Percentiles rank a stretch among this genome's conserved stretches.
phyloP scores from a whole-genome alignment of 768 basidiomycete genomes.

The Boletus tomentosulus region DNA sequence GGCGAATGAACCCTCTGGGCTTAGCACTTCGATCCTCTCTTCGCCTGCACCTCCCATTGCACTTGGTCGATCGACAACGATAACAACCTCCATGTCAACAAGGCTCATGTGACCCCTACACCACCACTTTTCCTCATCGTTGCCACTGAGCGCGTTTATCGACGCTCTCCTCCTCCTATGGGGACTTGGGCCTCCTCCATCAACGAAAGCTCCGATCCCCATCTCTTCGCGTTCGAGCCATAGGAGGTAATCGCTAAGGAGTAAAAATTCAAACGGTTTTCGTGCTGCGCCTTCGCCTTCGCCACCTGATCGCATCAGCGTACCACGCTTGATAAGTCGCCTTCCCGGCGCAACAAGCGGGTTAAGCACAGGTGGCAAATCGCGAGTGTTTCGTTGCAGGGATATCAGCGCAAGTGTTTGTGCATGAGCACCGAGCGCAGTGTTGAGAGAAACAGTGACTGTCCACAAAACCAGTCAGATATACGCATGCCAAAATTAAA shows the following conservation, averaged over 20 bases:
- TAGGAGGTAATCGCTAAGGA: slow-evolving; percentile 79
- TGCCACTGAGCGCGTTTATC: slow-evolving; percentile 21
- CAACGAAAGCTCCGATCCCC: slow-evolving; percentile 15
- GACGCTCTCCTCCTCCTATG: slow-evolving; percentile 15
- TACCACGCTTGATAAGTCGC: slow-evolving; percentile 65
- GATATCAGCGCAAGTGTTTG: slow-evolving; percentile 73
- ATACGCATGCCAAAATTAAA: not conserved
- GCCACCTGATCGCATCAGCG: slow-evolving; percentile 46
- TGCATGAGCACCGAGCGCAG: slow-evolving; percentile 73
- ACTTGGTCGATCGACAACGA: slow-evolving; percentile 34
- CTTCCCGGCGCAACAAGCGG: slow-evolving; percentile 80
- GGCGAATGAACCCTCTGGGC: slow-evolving; percentile 74
- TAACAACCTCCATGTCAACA: slow-evolving; percentile 73
- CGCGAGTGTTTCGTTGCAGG: slow-evolving; percentile 71
- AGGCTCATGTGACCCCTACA: slow-evolving; percentile 68
- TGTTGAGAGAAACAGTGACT: slow-evolving; percentile 79
- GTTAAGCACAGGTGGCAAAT: slow-evolving; percentile 73
- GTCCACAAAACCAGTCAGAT: slow-evolving; percentile 8
- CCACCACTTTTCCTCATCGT: slow-evolving; percentile 64
- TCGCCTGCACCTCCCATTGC: slow-evolving; percentile 33
- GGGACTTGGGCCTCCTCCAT: slow-evolving; percentile 18
- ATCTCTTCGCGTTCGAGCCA: slow-evolving; percentile 63
- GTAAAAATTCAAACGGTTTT: slow-evolving; percentile 61
- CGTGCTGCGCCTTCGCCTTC: slow-evolving; percentile 38
- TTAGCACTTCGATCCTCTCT: slow-evolving; percentile 66